A percentile compares a stretch with the other conserved stretches of the same genome.
These are phyloP conservation scores for Stagonosporopsis tanaceti DNA, from an alignment of 2,329 filamentous ascomycete species.

Conservation along the genomic window DNA sequence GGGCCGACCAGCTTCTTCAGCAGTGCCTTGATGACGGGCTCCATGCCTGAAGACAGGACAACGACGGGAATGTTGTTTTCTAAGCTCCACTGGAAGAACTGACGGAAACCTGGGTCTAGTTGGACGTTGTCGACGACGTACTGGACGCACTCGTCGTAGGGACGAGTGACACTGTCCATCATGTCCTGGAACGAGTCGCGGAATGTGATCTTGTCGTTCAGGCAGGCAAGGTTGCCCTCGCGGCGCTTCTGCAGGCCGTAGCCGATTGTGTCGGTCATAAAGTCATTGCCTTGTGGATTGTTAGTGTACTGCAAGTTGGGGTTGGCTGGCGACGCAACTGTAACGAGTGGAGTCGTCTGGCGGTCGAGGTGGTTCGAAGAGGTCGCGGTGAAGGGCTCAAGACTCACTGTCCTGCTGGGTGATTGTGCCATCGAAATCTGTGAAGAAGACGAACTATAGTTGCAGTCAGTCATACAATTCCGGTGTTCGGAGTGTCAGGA, in stretches of 20 bases:
- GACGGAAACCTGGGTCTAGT: conserved; percentile 85
- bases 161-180: conserved; percentile 84
- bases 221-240: conserved; percentile 77
- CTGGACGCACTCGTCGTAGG: conserved; percentile 82
- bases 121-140: conserved; percentile 82
- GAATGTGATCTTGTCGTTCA: conserved; percentile 75
- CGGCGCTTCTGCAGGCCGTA: conserved; percentile 77
- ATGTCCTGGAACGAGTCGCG: conserved; percentile 86
- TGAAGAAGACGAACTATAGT: conserved; percentile 89
- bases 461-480: conserved; percentile 24
- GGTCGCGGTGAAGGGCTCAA: conserved; percentile 13
- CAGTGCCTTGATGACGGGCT: conserved; percentile 85
- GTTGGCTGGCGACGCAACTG: conserved; percentile 22
- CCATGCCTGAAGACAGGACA: conserved; percentile 91
- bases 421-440: conserved; percentile 97
- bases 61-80: conserved; percentile 89
- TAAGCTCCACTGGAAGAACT: conserved; percentile 85
- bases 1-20: conserved; percentile 83
- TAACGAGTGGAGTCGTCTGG: conserved; percentile 2
- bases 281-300: conserved; percentile 66
- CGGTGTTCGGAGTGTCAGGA: background rate
- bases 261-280: conserved; percentile 87
- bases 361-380: conserved; percentile 1
- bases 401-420: conserved; percentile 73
- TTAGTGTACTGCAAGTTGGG: conserved; percentile 21